phyloP scores from a whole-genome alignment of 192 early-diverging fungal genomes.

The Coemansia sp. region DNA sequence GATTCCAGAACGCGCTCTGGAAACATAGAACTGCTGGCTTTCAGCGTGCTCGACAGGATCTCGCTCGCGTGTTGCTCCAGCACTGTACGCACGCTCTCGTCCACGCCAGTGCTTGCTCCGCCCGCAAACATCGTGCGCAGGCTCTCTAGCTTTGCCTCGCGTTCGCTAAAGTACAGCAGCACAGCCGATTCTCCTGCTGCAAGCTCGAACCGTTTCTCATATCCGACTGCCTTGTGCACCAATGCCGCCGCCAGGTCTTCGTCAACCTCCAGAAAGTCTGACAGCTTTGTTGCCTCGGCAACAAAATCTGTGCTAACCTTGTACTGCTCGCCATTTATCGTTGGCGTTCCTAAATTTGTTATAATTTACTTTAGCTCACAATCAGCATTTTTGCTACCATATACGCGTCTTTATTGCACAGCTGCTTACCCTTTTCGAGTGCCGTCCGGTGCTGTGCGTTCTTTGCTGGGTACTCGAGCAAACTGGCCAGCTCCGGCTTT shows the following conservation, averaged over 20 bases:
- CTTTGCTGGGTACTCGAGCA: slow-evolving; percentile 44
- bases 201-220: slow-evolving; percentile 58
- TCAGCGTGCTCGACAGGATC: slow-evolving; percentile 38
- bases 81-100: slow-evolving; percentile 45
- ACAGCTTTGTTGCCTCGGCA: slow-evolving; percentile 63
- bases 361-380: background rate
- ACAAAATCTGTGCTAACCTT: slow-evolving; percentile 73
- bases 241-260: slow-evolving; percentile 73
- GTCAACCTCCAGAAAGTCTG: slow-evolving; percentile 77
- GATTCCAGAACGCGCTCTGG: slow-evolving; percentile 56
- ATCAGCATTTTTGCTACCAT: background rate
- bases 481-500: slow-evolving; percentile 43
- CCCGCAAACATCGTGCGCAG: slow-evolving; percentile 59
- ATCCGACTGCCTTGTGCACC: slow-evolving; percentile 56
- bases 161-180: slow-evolving; percentile 65
- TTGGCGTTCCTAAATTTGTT: slow-evolving; percentile 23
- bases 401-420: background rate
- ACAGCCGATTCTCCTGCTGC: slow-evolving; percentile 67
- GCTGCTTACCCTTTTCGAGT: slow-evolving; percentile 38
- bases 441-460: slow-evolving; percentile 42
- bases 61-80: slow-evolving; percentile 41
- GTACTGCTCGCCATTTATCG: slow-evolving; percentile 60
- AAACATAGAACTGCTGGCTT: slow-evolving; percentile 40
- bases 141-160: slow-evolving; percentile 59
- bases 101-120: slow-evolving; percentile 48